phyloP scores from a whole-genome alignment of 1,284 basidiomycete species.

The Puccinia polysora region DNA sequence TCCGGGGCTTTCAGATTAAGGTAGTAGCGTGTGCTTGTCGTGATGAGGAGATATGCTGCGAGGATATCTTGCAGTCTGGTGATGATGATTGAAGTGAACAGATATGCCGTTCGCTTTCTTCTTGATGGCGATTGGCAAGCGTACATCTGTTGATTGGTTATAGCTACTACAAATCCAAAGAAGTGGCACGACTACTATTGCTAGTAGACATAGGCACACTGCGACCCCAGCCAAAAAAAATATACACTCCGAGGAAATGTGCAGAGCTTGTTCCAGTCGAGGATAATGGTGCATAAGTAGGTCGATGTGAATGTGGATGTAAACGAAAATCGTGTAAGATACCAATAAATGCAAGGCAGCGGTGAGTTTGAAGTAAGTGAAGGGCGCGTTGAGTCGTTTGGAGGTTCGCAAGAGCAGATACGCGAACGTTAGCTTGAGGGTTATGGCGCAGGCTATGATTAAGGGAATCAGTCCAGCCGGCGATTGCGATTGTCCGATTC shows the following conservation, averaged over 20 bases:
- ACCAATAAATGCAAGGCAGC: conserved; percentile 28
- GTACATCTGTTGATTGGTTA: not conserved
- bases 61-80: conserved; percentile 8
- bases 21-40: no score
- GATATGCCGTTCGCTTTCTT: not conserved
- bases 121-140: not conserved
- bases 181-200: conserved; percentile 35
- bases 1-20: no score
- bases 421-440: conserved; percentile 38
- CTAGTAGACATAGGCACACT: conserved; percentile 22
- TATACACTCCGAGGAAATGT: conserved; percentile 23
- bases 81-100: conserved; percentile 12
- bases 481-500: conserved; percentile 26
- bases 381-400: conserved; percentile 15
- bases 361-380: conserved; percentile 24
- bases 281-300: conserved; percentile 36
- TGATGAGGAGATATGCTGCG: not conserved
- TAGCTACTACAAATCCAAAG: conserved; percentile 41
- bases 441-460: conserved; percentile 30
- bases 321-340: conserved; percentile 22
- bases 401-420: conserved; percentile 37
- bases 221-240: conserved; percentile 34
- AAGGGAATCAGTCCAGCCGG: conserved; percentile 12
- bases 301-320: conserved; percentile 26
- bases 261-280: conserved; percentile 20